Conservation (phyloP, 495 filamentous ascomycete species). For the Cenococcum geophilum region DNA sequence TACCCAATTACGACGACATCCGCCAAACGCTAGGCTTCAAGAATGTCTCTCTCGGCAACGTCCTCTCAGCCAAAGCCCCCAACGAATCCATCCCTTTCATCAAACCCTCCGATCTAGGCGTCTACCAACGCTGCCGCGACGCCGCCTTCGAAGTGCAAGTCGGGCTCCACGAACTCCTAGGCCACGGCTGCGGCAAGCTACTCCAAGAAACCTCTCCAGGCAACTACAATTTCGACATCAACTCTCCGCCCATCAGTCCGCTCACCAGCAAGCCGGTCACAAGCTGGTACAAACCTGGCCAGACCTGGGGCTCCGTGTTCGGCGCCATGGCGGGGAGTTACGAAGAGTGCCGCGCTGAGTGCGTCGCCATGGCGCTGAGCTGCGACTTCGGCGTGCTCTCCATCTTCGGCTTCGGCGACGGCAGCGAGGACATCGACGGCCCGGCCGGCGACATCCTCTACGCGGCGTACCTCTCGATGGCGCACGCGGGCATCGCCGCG, state of each 20-base stretch:
- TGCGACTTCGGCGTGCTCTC: slow-evolving; percentile 84
- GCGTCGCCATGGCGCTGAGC: slow-evolving; percentile 86
- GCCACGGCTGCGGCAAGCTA: slow-evolving; percentile 92
- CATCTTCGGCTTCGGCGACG: slow-evolving; percentile 87
- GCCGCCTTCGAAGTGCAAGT: slow-evolving; percentile 91
- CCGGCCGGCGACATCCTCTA: slow-evolving; percentile 83
- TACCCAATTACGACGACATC: slow-evolving; percentile 85
- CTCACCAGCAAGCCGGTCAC: slow-evolving; percentile 67
- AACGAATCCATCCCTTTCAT: slow-evolving; percentile 91
- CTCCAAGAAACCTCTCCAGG: slow-evolving; percentile 81
- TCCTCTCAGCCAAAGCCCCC: slow-evolving; percentile 80
- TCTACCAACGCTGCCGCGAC: slow-evolving; percentile 77
- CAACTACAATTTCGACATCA: slow-evolving; percentile 76
- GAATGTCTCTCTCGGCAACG: slow-evolving; percentile 89
- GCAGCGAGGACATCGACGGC: slow-evolving; percentile 58
- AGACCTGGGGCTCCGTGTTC: slow-evolving; percentile 92
- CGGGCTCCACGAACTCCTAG: slow-evolving; percentile 89
- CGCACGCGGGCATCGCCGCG: slow-evolving; percentile 74
- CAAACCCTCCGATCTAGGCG: slow-evolving; percentile 58
- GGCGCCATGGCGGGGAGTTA: slow-evolving; percentile 79
- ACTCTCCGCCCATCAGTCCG: slow-evolving; percentile 74
- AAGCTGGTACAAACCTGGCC: slow-evolving; percentile 86
- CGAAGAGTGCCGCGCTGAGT: slow-evolving; percentile 78
- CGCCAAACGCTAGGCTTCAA: slow-evolving; percentile 78
- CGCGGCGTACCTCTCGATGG: slow-evolving; percentile 83